These are phyloP conservation scores for Candida parachauliodes DNA, from an alignment of 805 yeast species.

Conservation along the genomic window DNA sequence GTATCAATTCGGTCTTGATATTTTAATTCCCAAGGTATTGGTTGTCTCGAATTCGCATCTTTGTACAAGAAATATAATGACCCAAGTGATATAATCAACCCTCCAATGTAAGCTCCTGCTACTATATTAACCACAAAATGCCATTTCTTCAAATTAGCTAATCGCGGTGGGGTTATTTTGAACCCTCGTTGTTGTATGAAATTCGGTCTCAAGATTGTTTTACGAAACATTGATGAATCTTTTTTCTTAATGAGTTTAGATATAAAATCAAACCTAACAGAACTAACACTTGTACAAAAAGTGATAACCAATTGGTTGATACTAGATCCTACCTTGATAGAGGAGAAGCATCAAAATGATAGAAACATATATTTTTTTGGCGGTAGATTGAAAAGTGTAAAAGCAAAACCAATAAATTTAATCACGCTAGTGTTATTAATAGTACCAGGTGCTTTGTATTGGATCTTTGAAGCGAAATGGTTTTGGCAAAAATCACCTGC, in stretches of 20 bases:
- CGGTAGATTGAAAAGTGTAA: slow-evolving; percentile 54
- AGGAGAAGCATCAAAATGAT: slow-evolving; percentile 42
- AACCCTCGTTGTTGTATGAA: neutral
- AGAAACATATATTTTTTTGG: slow-evolving; percentile 53
- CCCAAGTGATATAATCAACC: slow-evolving; percentile 34
- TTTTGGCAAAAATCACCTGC: slow-evolving; percentile 58
- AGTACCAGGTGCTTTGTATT: slow-evolving; percentile 51
- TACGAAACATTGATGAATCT: neutral
- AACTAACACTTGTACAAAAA: slow-evolving; percentile 10
- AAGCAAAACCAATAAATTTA: slow-evolving; percentile 38
- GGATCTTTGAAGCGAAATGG: slow-evolving; percentile 46
- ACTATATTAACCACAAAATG: slow-evolving; percentile 24
- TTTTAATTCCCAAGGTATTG: slow-evolving; percentile 37
- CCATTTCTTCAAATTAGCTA: slow-evolving; percentile 5
- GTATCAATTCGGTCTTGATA: slow-evolving; percentile 31
- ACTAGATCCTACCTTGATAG: slow-evolving; percentile 20
- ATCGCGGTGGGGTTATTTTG: neutral
- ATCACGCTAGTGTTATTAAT: slow-evolving; percentile 31
- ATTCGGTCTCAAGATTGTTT: neutral
- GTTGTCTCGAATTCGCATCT: slow-evolving; percentile 38
- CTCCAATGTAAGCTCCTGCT: slow-evolving; percentile 44
- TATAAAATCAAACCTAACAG: neutral
- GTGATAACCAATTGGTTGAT: slow-evolving; percentile 27
- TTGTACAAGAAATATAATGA: slow-evolving; percentile 35
- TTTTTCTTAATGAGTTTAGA: slow-evolving; percentile 1